Base-by-base conservation (phyloP, 192 early-diverging fungal species). In the Endogone sp. region DNA sequence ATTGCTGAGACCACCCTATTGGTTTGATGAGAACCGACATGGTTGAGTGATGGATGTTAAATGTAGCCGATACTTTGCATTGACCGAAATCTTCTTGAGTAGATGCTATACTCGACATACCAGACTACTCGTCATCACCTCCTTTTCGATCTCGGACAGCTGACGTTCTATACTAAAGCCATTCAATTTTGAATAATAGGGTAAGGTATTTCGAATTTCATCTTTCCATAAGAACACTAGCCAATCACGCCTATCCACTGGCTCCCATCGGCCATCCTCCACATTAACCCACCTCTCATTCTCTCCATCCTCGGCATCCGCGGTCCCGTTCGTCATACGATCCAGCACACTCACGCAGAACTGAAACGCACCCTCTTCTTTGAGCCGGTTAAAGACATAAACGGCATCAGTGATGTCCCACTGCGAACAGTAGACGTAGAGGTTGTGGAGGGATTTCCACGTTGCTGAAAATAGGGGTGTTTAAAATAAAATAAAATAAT, bases 381-480 rank as follows among this genome's bases (percentile, higher is more conserved):
- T 73, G 30, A 86, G 60, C 44, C 71, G 77, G 65, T 81, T 74
- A 58, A 82, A 81, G 63, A 81, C 72, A 49, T 77, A 81, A 21
- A 77, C 76, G 2, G 74, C 67, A 60, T 84, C 84, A 28, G 71
- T 62, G 55, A 84, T 70, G 24, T 80, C 71, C 4, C 75, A 59
- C 68, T 79, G 68, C 10, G 66, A 66, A 56, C 84, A 80, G 62
- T 85, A 78, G 65, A 80, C 66, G 64, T 81, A 77, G 49, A 85
- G 73, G 63, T 67, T 69, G 56, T 69, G 68, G 54, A 83, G 37
- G 62, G 74, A 66, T 3, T 25, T 27, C 82, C 82, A 85, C 55
- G 71, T 75, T 61, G 76, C 82, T 78, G 21, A 28, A 20, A 21
- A 44, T 28, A 23, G 22, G 21, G 20, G 16, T 37, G 44, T 30